Evolutionary conservation across 352 stramenopile genomes (phyloP), one percentile per base, ranked within the genome.

Genomic region (Phytopythium oedochilum): DNA sequence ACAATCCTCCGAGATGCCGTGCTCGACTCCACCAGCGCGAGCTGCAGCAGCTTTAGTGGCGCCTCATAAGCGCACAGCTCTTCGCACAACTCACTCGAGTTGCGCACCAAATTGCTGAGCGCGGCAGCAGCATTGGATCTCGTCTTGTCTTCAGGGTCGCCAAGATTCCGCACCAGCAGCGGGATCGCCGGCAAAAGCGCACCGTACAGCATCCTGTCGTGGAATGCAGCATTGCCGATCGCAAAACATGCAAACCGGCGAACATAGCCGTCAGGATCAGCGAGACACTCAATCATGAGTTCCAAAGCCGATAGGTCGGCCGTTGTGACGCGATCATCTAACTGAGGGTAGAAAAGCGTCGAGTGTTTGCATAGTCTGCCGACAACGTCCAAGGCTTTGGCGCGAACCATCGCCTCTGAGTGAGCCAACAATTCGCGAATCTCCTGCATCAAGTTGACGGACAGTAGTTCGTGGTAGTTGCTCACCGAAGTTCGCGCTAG

Each of bases 211-310:
- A 70, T 57, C 15, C 65, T 71, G 50, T 71, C 88, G 67, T 98
- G 88, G 59, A 97, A 98, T 9, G 92, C 89, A 17, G 88, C 90
- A 55, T 98, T 98, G 32, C 93, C 93, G 32, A 98, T 81, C n/a
- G 89, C 92, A 64, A 98, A 98, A 72, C 87, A 96, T 4, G 93
- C 92, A 43, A 97, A 97, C 20, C 94, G 94, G 0, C 89, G 74
- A 7, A 94, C 88, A 50, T 89, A 88, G n/a, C 69, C 71, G 60
- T 97, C 85, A 0, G 60, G 32, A 46, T 97, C 88, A 0, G 55
- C 64, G 9, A 93, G 71, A 1, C 72, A 63, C 34, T 45, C 52
- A 25, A 96, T 74, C 14, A 96, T 73, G 25, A 63, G 67, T n/a
- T 79, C 63, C 0, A 96, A 25, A 31, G 96, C 53, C 1, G 73